Conservation (phyloP, 225 moss, liverwort and hornwort species). For the Anthoceros angustus region DNA sequence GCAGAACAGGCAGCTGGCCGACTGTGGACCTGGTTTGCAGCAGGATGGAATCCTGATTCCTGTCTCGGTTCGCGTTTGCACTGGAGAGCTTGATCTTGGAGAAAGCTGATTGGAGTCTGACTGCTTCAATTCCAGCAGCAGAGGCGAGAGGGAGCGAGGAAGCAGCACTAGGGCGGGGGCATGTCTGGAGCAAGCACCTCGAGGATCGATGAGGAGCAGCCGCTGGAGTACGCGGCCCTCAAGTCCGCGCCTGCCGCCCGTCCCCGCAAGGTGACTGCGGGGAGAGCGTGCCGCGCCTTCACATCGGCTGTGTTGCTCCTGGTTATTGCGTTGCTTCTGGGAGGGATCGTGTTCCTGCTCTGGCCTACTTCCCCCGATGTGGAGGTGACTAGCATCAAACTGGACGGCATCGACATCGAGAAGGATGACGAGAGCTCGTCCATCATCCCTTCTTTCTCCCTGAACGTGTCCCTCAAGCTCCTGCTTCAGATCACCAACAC, state of each 20-base stretch:
- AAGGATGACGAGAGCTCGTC: neutral
- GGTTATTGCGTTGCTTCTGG: neutral
- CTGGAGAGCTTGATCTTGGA: too few species aligned
- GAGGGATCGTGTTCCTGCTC: neutral
- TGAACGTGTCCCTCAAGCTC: neutral
- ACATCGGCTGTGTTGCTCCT: neutral
- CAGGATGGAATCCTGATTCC: too few species aligned
- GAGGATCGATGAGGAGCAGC: neutral
- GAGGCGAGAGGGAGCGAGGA: neutral
- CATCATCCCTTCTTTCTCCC: conserved; percentile 2
- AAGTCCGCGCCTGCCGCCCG: neutral
- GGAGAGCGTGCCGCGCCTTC: neutral
- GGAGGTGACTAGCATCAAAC: neutral
- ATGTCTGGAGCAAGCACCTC: conserved; percentile 5
- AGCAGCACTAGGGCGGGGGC: neutral
- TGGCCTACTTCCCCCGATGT: neutral
- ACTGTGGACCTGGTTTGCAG: too few species aligned
- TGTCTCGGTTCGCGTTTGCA: too few species aligned
- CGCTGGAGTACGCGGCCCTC: neutral
- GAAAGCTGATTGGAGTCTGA: too few species aligned
- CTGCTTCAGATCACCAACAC: neutral
- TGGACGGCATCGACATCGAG: conserved; percentile 4
- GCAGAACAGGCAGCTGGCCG: too few species aligned
- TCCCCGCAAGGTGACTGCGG: neutral
- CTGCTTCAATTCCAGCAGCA: neutral